Percentiles rank a stretch among this genome's conserved stretches.
Evolutionary conservation across 352 stramenopile species (phyloP).

Genomic region (Phytopythium sindhum): DNA sequence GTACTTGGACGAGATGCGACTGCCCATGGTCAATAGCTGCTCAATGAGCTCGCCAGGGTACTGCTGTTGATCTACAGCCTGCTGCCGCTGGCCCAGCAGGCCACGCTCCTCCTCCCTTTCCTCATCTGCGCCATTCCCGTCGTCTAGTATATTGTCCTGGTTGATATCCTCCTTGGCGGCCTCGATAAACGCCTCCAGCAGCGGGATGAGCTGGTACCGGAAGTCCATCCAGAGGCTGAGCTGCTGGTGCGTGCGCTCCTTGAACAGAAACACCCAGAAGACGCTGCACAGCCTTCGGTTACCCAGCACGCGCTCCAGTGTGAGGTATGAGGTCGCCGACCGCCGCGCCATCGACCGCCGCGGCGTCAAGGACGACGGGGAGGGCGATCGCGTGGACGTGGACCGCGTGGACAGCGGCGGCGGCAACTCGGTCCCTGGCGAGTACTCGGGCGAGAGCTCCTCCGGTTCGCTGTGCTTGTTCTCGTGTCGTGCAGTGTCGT

Average conservation of each 20-base stretch:
- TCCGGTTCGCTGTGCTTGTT: constrained; percentile 1
- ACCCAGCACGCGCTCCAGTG: constrained; percentile 62
- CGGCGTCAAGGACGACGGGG: constrained; percentile 14
- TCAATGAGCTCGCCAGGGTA: constrained; percentile 67
- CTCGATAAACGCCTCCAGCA: constrained; percentile 55
- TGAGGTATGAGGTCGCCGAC: constrained; percentile 51
- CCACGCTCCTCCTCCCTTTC: constrained; percentile 11
- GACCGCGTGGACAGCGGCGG: constrained; percentile 11
- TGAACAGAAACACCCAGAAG: constrained; percentile 87
- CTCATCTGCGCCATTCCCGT: constrained; percentile 22
- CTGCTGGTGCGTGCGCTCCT: constrained; percentile 76
- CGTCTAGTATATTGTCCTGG: constrained; percentile 16
- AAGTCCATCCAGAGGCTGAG: constrained; percentile 86
- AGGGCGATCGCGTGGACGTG: neutral
- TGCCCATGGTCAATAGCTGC: constrained; percentile 51
- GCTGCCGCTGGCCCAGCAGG: neutral
- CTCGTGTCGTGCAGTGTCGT: neutral
- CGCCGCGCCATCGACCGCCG: constrained; percentile 17
- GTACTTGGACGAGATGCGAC: constrained; percentile 63
- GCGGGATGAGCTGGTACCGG: constrained; percentile 59
- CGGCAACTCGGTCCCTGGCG: neutral
- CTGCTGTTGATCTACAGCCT: neutral
- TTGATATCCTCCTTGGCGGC: constrained; percentile 32
- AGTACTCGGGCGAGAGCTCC: neutral
- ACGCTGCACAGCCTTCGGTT: constrained; percentile 81